Conservation (phyloP, 1,284 basidiomycete species). For the Malassezia caprae region DNA sequence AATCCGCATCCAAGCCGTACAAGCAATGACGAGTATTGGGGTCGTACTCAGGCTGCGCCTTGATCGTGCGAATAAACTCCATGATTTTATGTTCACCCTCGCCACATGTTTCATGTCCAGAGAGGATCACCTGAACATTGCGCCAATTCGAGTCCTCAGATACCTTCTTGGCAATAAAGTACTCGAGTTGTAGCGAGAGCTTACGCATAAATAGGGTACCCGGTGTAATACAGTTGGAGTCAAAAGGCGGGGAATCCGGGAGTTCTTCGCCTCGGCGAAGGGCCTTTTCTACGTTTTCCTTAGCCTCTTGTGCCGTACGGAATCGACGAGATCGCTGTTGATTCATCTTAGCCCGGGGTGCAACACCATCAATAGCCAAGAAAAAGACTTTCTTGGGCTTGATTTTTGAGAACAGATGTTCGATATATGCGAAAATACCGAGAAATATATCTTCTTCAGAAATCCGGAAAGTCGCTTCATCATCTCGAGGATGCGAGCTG, state of each 20-base stretch:
- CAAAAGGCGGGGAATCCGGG: constrained; percentile 87
- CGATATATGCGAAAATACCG: constrained; percentile 90
- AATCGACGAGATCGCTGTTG: constrained; percentile 78
- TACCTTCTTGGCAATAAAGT: constrained; percentile 60
- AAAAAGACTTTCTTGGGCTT: constrained; percentile 82
- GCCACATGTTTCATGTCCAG: constrained; percentile 92
- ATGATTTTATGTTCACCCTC: constrained; percentile 99
- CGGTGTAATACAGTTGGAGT: constrained; percentile 97
- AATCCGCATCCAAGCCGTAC: constrained; percentile 94
- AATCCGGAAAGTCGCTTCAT: constrained; percentile 78
- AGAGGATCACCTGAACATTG: constrained; percentile 80
- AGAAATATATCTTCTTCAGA: constrained; percentile 96
- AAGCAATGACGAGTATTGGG: constrained; percentile 90
- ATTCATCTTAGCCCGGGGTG: constrained; percentile 98
- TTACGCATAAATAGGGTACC: constrained; percentile 91
- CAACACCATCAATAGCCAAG: constrained; percentile 96
- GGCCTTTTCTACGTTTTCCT: constrained; percentile 75
- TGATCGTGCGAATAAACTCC: constrained; percentile 90
- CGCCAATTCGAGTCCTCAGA: constrained; percentile 58
- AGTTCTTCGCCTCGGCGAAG: constrained; percentile 77
- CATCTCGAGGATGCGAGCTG: constrained; percentile 85
- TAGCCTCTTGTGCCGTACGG: constrained; percentile 83
- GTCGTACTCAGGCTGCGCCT: constrained; percentile 88
- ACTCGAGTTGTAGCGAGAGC: constrained; percentile 79
- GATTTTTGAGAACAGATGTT: constrained; percentile 91